Percentiles rank a stretch among this genome's conserved stretches.
These are phyloP conservation scores for Lipomyces yarrowii DNA, from an alignment of 1,139 yeast genomes.

Conservation along the genomic window DNA sequence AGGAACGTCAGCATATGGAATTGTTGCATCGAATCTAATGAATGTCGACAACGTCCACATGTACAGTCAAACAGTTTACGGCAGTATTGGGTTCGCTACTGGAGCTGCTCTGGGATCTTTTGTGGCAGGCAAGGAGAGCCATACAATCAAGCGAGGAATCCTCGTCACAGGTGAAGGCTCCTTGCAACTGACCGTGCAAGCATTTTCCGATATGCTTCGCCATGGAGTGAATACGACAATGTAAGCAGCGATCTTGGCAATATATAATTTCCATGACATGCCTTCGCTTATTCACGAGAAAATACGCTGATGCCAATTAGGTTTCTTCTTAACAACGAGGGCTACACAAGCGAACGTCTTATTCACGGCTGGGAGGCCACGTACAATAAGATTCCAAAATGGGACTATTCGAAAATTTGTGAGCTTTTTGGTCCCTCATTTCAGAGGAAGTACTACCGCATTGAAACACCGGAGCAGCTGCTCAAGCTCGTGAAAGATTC, in stretches of 20 bases:
- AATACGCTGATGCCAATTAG: background rate
- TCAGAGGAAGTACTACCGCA: constrained; percentile 44
- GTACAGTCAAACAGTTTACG: constrained; percentile 68
- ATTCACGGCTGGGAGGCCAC: constrained; percentile 72
- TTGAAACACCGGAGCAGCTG: constrained; percentile 44
- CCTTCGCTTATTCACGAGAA: background rate
- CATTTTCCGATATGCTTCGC: constrained; percentile 67
- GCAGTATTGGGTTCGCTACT: constrained; percentile 82
- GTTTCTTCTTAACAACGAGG: constrained; percentile 73
- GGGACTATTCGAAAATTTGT: constrained; percentile 75
- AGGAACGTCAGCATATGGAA: constrained; percentile 72
- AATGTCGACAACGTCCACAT: constrained; percentile 46
- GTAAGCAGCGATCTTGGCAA: background rate
- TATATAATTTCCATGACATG: background rate
- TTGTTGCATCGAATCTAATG: constrained; percentile 64
- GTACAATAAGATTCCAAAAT: constrained; percentile 75
- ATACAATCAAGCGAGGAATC: constrained; percentile 51
- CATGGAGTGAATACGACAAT: constrained; percentile 62
- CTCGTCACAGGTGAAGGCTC: constrained; percentile 86
- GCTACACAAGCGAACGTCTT: constrained; percentile 82
- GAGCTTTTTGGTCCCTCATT: constrained; percentile 59
- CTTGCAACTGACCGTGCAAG: constrained; percentile 87
- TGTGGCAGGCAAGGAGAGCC: constrained; percentile 62
- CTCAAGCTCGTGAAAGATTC: constrained; percentile 45
- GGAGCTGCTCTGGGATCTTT: constrained; percentile 83